Percentiles rank a stretch among this genome's conserved stretches.
These are phyloP conservation scores for Cyberlindnera xylosilytica DNA, from an alignment of 805 yeast genomes.

Conservation along the genomic window DNA sequence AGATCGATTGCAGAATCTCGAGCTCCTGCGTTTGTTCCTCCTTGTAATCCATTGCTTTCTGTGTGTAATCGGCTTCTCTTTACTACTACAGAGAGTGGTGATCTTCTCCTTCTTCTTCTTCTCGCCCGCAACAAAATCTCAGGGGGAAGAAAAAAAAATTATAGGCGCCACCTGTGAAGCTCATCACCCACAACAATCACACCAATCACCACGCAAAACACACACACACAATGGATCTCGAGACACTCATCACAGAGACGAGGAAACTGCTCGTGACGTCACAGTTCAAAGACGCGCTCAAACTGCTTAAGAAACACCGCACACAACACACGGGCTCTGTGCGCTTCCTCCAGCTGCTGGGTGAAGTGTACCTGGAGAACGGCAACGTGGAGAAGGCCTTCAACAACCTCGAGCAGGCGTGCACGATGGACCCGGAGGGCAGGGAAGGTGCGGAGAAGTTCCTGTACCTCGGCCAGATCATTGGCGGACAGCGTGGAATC, in stretches of 20 bases:
- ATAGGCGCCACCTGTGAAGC: no score
- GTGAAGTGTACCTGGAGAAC: slow-evolving; percentile 76
- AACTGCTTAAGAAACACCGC: slow-evolving; percentile 32
- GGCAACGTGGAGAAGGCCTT: slow-evolving; percentile 81
- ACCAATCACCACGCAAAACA: neutral
- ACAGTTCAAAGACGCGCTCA: slow-evolving; percentile 32
- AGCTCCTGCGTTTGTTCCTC: slow-evolving; percentile 90
- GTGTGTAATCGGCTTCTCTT: neutral
- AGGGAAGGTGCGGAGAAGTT: slow-evolving; percentile 73
- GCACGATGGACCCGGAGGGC: slow-evolving; percentile 70
- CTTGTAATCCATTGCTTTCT: slow-evolving; percentile 51
- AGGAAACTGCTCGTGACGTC: slow-evolving; percentile 12
- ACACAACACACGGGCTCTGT: slow-evolving; percentile 38
- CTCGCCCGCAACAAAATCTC: no score
- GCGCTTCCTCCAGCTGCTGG: slow-evolving; percentile 51
- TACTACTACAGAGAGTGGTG: no score
- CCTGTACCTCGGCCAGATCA: slow-evolving; percentile 84
- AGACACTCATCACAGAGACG: slow-evolving; percentile 11
- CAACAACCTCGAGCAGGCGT: slow-evolving; percentile 53
- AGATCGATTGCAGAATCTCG: slow-evolving; percentile 85
- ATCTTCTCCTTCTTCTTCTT: no score
- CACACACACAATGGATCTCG: slow-evolving; percentile 3
- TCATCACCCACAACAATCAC: neutral
- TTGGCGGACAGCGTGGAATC: slow-evolving; percentile 79
- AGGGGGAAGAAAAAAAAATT: no score